Conservation (phyloP, 2,329 filamentous ascomycete genomes). For the Aspergillus fischeri region DNA sequence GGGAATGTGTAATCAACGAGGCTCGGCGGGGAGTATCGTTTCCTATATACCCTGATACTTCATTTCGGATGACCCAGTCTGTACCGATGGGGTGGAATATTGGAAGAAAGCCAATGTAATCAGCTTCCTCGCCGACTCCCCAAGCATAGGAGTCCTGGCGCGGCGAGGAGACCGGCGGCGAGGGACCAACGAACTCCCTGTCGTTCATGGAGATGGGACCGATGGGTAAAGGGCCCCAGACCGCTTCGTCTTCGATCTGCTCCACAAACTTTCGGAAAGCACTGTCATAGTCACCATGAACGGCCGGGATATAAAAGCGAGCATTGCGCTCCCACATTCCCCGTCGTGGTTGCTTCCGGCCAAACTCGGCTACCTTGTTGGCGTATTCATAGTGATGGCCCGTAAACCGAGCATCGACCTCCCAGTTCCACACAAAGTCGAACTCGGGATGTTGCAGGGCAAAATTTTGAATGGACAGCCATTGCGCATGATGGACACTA, state of each 20-base stretch:
- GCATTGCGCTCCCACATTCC: slow-evolving; percentile 57
- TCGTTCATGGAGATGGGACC: slow-evolving; percentile 50
- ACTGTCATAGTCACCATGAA: slow-evolving; percentile 47
- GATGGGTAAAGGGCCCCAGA: slow-evolving; percentile 62
- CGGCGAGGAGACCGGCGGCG: slow-evolving; percentile 56
- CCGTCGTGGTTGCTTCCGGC: slow-evolving; percentile 52
- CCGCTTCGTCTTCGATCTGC: slow-evolving; percentile 48
- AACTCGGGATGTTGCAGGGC: slow-evolving; percentile 69
- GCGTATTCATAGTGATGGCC: slow-evolving; percentile 75
- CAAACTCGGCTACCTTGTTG: slow-evolving; percentile 57
- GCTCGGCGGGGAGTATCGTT: slow-evolving; percentile 64
- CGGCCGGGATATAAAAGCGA: slow-evolving; percentile 52
- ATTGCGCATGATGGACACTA: slow-evolving; percentile 60
- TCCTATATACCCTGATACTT: slow-evolving; percentile 40
- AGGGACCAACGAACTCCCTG: slow-evolving; percentile 56
- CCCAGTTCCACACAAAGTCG: slow-evolving; percentile 77
- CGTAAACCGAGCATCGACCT: slow-evolving; percentile 70
- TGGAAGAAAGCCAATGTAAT: slow-evolving; percentile 70
- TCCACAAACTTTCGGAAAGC: slow-evolving; percentile 9
- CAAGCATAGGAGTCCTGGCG: slow-evolving; percentile 66
- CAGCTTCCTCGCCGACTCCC: slow-evolving; percentile 72
- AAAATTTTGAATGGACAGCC: slow-evolving; percentile 72
- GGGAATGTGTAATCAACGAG: slow-evolving; percentile 73
- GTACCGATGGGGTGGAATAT: slow-evolving; percentile 72
- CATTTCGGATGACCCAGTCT: slow-evolving; percentile 55